Evolutionary conservation across 495 filamentous ascomycete genomes (phyloP), one percentile per base, ranked within the genome.

Genomic region (Daldinia vernicosa): DNA sequence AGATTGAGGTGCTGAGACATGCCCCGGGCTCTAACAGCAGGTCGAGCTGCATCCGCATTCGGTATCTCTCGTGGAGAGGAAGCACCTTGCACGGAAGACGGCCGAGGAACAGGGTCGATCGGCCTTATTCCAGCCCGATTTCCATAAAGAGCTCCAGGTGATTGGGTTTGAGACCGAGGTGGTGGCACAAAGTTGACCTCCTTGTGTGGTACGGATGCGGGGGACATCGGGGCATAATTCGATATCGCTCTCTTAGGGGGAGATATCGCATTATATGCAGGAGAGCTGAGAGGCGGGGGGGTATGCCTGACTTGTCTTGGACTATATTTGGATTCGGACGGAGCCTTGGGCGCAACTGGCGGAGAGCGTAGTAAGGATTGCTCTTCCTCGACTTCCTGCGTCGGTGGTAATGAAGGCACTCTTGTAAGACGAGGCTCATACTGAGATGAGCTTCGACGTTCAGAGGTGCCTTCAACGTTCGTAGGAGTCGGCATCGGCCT

Each of bases 81-180:
- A 11, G 85, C 80, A 8, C 78, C 85, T 76, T 91, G 84, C 9
- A 88, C 90, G 3, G 92, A 93, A 32, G 91, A 89, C 28, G 92
- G 91, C 17, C 91, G 85, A 65, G 85, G 88, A 39, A 86, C 78
- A 17, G 85, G 80, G n/a, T 92, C 87, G 15, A 81, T 69, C 2
- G 80, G 74, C n/a, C 80, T 86, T 39, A 67, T 53, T 22, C 80
- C 75, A 58, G 76, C 74, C 19, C 85, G 79, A 27, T 83, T 83
- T 3, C 87, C 86, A 60, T 85, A 83, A 43, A 88, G 77, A 7
- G 82, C 80, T 33, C 89, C 88, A 6, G 95, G 95, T 19, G 94
- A 97, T 76, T 96, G 93, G 1, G 95, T 97, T 70, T 93, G 91
- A 14, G 94, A 92, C 58, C 94, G 87, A 54, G 87, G 86, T 8